Evolutionary conservation across 2,329 filamentous ascomycete genomes (phyloP).

Genomic region (Fusarium sp.): DNA sequence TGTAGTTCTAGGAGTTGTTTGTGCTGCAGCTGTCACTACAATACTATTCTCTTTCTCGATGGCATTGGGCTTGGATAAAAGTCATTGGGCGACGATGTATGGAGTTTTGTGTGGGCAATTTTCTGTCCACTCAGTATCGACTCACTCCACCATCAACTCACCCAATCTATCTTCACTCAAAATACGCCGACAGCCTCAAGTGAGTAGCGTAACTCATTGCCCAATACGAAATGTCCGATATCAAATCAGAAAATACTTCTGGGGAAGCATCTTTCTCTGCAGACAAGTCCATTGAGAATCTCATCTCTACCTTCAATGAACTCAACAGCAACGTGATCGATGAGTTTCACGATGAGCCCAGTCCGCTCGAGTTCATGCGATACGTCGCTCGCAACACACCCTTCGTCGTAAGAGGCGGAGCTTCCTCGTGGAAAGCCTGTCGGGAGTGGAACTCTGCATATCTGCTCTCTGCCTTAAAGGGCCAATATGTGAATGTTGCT

Average conservation of each 20-base stretch:
- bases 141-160: neutral
- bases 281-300: conserved; percentile 51
- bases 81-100: neutral
- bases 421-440: conserved; percentile 71
- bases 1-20: too few relatives aligned
- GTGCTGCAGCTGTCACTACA: neutral
- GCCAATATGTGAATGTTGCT: conserved; percentile 76
- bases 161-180: neutral
- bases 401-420: conserved; percentile 76
- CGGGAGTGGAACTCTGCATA: conserved; percentile 72
- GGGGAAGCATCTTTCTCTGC: neutral
- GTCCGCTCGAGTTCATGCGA: conserved; percentile 82
- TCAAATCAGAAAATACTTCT: neutral
- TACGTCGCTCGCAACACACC: conserved; percentile 79
- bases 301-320: conserved; percentile 78
- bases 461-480: conserved; percentile 65
- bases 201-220: neutral
- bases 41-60: neutral
- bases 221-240: neutral
- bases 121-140: neutral
- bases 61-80: neutral
- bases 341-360: conserved; percentile 73
- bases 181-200: neutral
- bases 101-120: neutral
- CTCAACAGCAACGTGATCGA: conserved; percentile 72